Evolutionary conservation across 805 yeast genomes (phyloP).

Genomic region (Metschnikowia arizonensis): DNA sequence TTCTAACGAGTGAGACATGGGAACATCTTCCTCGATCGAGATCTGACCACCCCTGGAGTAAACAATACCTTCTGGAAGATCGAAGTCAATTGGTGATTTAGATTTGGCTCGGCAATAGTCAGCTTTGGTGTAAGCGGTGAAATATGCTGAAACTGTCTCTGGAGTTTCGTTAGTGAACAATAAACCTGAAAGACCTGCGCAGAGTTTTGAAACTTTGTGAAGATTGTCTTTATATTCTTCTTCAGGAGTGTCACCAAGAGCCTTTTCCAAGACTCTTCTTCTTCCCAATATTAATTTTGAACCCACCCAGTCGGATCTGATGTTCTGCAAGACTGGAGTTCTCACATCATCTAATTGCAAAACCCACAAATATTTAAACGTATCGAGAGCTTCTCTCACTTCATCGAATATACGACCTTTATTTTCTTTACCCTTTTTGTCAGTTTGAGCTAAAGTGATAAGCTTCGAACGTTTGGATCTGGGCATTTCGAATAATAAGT

Average conservation of each 20-base stretch:
- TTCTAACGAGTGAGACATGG: slow-evolving; percentile 94
- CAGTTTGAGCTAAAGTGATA: slow-evolving; percentile 93
- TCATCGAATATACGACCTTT: slow-evolving; percentile 90
- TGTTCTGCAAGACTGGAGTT: slow-evolving; percentile 91
- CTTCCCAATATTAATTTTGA: slow-evolving; percentile 87
- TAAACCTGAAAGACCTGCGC: slow-evolving; percentile 80
- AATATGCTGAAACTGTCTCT: slow-evolving; percentile 85
- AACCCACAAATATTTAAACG: slow-evolving; percentile 76
- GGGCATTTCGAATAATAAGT: slow-evolving; percentile 58
- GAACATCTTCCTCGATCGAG: slow-evolving; percentile 87
- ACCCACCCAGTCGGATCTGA: slow-evolving; percentile 89
- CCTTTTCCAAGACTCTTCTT: slow-evolving; percentile 88
- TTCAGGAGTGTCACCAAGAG: slow-evolving; percentile 81
- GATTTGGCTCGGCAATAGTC: slow-evolving; percentile 92
- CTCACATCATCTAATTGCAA: slow-evolving; percentile 87
- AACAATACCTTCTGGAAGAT: slow-evolving; percentile 84
- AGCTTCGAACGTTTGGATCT: slow-evolving; percentile 96
- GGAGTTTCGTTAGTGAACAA: slow-evolving; percentile 86
- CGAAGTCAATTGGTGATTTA: slow-evolving; percentile 75
- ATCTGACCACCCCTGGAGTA: slow-evolving; percentile 95
- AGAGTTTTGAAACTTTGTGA: slow-evolving; percentile 57
- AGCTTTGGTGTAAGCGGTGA: slow-evolving; percentile 66
- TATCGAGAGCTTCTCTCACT: slow-evolving; percentile 75
- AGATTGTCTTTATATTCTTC: slow-evolving; percentile 88
- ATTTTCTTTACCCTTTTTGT: slow-evolving; percentile 90